Conservation (phyloP, 2,329 filamentous ascomycete genomes). For the Beauveria varroae region DNA sequence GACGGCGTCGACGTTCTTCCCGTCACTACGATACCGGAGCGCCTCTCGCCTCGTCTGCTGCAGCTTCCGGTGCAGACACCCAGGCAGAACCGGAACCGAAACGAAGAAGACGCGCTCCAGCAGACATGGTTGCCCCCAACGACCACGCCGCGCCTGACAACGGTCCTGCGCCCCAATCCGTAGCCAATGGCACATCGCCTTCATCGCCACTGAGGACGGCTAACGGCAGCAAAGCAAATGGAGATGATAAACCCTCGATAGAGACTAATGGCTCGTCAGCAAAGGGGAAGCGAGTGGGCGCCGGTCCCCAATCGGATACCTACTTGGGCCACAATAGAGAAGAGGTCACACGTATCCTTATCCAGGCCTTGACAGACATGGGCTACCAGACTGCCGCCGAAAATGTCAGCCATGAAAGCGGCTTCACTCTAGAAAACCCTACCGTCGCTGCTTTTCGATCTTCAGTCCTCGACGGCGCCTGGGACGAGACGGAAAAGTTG, state of each 20-base stretch:
- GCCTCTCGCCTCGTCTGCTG: slow-evolving; percentile 10
- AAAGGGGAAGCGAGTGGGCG: slow-evolving; percentile 18
- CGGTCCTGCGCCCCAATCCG: slow-evolving; percentile 35
- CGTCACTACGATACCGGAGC: slow-evolving; percentile 27
- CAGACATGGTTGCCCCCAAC: slow-evolving; percentile 50
- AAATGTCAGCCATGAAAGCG: slow-evolving; percentile 71
- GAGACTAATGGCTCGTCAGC: slow-evolving; percentile 48
- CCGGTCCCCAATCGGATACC: slow-evolving; percentile 18
- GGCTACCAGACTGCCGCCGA: slow-evolving; percentile 75
- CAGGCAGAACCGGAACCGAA: slow-evolving; percentile 24
- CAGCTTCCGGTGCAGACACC: slow-evolving; percentile 12
- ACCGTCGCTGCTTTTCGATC: slow-evolving; percentile 79
- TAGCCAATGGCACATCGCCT: slow-evolving; percentile 36
- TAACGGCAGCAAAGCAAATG: slow-evolving; percentile 33
- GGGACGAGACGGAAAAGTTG: slow-evolving; percentile 77
- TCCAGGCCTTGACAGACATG: slow-evolving; percentile 83
- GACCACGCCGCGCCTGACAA: slow-evolving; percentile 52
- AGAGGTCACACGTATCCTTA: slow-evolving; percentile 85
- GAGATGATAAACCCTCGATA: slow-evolving; percentile 36
- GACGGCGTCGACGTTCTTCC: slow-evolving; percentile 43
- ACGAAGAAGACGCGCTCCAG: slow-evolving; percentile 48
- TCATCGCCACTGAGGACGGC: slow-evolving; percentile 17
- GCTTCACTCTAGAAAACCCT: slow-evolving; percentile 76
- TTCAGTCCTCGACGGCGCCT: slow-evolving; percentile 72
- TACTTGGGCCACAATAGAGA: slow-evolving; percentile 87